Evolutionary conservation across 768 basidiomycete genomes (phyloP).

Genomic region (Pleurotus eryngii): DNA sequence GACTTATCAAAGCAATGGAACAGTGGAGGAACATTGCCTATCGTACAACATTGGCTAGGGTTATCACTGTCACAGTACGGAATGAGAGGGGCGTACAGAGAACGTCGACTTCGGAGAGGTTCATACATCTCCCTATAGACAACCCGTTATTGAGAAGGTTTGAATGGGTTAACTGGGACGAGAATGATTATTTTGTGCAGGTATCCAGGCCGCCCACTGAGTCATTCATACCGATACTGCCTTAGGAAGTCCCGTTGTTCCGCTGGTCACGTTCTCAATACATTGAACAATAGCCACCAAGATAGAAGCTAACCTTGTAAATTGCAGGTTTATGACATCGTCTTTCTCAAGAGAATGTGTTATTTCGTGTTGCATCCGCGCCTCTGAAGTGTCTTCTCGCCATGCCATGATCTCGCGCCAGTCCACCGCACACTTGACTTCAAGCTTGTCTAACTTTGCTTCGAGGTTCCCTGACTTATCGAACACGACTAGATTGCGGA

Average conservation of each 20-base stretch:
- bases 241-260: conserved; percentile 79
- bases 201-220: not conserved
- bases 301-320: conserved; percentile 59
- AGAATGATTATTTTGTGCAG: not conserved
- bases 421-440: conserved; percentile 53
- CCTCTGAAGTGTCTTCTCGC: conserved; percentile 50
- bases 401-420: conserved; percentile 74
- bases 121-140: conserved; percentile 70
- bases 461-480: conserved; percentile 49
- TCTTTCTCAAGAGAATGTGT: conserved; percentile 44
- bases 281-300: not conserved
- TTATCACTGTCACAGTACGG: no score
- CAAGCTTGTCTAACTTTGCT: conserved; percentile 34
- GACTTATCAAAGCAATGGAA: conserved; percentile 91
- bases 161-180: conserved; percentile 67
- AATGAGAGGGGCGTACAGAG: conserved; percentile 47
- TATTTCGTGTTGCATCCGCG: conserved; percentile 38
- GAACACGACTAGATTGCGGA: conserved; percentile 64
- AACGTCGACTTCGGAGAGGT: conserved; percentile 58
- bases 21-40: conserved; percentile 80
- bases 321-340: conserved; percentile 81
- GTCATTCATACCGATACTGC: conserved; percentile 65
- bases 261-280: conserved; percentile 35
- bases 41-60: no score
- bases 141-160: conserved; percentile 79